Evolutionary conservation across 2,329 filamentous ascomycete species (phyloP).

Genomic region (Beauveria varroae): DNA sequence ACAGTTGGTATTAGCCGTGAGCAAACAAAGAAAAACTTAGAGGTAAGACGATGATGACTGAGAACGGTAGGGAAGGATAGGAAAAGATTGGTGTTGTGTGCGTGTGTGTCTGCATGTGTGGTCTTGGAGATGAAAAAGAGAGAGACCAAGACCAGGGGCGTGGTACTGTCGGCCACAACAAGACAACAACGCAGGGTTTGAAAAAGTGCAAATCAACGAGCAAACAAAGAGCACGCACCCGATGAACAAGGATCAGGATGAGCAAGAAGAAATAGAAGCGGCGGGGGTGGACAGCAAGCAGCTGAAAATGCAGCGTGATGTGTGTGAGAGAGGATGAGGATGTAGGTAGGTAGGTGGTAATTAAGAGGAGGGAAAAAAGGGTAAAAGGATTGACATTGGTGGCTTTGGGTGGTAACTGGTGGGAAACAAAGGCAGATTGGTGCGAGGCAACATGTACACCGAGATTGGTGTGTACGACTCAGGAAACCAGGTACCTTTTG

Average conservation of each 20-base stretch:
- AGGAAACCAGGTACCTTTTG: background rate
- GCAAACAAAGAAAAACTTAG: background rate
- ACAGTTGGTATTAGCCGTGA: background rate
- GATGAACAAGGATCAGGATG: background rate
- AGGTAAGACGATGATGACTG: background rate
- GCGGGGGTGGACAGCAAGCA: background rate
- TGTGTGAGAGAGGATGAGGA: background rate
- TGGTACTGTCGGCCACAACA: background rate
- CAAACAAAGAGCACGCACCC: background rate
- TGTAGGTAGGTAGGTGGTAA: background rate
- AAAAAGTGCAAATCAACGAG: slow-evolving; percentile 10
- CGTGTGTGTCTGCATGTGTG: background rate
- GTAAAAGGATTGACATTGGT: background rate
- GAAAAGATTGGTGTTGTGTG: background rate
- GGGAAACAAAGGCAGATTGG: background rate
- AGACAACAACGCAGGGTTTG: background rate
- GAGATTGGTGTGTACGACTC: background rate
- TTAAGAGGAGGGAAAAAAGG: slow-evolving; percentile 6
- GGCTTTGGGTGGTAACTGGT: background rate
- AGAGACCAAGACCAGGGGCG: background rate
- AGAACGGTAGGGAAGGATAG: background rate
- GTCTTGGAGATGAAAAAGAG: background rate
- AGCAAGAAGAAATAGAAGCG: background rate
- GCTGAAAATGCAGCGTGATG: background rate
- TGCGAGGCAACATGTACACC: background rate